Conservation (phyloP, 2,329 filamentous ascomycete species). For the Neopestalotiopsis clavispora region DNA sequence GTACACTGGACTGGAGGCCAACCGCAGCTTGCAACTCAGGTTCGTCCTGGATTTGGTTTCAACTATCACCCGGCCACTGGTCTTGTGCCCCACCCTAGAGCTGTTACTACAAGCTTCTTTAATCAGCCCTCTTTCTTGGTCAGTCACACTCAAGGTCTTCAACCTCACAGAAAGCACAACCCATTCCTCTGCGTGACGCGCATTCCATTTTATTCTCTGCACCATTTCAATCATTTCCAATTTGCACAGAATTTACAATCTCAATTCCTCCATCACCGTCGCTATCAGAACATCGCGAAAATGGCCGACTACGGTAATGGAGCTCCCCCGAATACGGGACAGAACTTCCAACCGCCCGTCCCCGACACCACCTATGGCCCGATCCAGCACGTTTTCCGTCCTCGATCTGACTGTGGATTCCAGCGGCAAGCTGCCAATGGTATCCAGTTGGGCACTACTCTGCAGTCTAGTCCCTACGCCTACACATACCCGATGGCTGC, state of each 20-base stretch:
- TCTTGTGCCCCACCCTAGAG: slow-evolving; percentile 2
- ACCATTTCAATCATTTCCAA: background rate
- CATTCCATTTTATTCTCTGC: background rate
- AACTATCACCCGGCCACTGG: slow-evolving; percentile 3
- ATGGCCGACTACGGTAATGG: slow-evolving; percentile 49
- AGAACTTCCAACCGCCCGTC: slow-evolving; percentile 63
- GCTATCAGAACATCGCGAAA: slow-evolving; percentile 24
- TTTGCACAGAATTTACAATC: background rate
- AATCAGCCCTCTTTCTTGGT: slow-evolving; percentile 2
- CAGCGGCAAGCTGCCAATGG: slow-evolving; percentile 25
- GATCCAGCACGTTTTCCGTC: slow-evolving; percentile 59
- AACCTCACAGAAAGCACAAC: background rate
- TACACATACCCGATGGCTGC: slow-evolving; percentile 16
- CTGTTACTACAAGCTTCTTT: background rate
- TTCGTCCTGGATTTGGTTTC: slow-evolving; percentile 17
- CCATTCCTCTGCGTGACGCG: background rate
- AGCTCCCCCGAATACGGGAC: slow-evolving; percentile 46
- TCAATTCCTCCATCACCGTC: slow-evolving; percentile 23
- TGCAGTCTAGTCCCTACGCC: background rate
- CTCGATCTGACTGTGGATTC: slow-evolving; percentile 50
- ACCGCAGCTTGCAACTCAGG: slow-evolving; percentile 14
- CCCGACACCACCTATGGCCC: slow-evolving; percentile 62
- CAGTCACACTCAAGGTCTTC: background rate
- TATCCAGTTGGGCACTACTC: background rate
- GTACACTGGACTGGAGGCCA: slow-evolving; percentile 23